Conservation (phyloP, 441 rosid species). For the Euphorbia corollata region DNA sequence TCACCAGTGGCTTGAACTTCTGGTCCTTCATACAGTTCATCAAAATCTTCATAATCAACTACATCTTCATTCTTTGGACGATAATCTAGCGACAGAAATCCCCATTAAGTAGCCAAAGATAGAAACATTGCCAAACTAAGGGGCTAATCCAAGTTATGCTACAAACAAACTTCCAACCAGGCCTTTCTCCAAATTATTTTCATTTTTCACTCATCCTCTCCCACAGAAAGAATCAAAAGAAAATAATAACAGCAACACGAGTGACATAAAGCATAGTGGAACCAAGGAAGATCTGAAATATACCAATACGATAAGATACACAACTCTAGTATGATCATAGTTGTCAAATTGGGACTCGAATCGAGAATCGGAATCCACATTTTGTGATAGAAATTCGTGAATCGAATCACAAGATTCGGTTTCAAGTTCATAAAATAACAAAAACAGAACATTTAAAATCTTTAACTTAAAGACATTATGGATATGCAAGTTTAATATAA, state of each 20-base stretch:
- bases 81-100: constrained; percentile 57
- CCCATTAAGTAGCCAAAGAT: constrained; percentile 19
- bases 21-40: constrained; percentile 92
- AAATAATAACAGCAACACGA: not conserved
- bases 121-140: not conserved
- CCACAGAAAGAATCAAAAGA: not conserved
- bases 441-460: too few relatives aligned
- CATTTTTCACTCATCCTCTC: not conserved
- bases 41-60: constrained; percentile 89
- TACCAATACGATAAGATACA: not conserved
- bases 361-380: too few relatives aligned
- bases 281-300: constrained; percentile 1
- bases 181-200: constrained; percentile 6
- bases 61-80: constrained; percentile 91
- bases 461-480: too few relatives aligned
- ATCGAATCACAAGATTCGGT: too few relatives aligned
- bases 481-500: too few relatives aligned
- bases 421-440: too few relatives aligned
- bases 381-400: too few relatives aligned
- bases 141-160: not conserved
- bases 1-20: constrained; percentile 72
- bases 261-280: not conserved
- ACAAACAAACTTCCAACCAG: not conserved
- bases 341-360: too few relatives aligned
- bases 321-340: too few relatives aligned